phyloP scores from a whole-genome alignment of 371 early-diverging fungal genomes.

The Rhizopus arrhizus region DNA sequence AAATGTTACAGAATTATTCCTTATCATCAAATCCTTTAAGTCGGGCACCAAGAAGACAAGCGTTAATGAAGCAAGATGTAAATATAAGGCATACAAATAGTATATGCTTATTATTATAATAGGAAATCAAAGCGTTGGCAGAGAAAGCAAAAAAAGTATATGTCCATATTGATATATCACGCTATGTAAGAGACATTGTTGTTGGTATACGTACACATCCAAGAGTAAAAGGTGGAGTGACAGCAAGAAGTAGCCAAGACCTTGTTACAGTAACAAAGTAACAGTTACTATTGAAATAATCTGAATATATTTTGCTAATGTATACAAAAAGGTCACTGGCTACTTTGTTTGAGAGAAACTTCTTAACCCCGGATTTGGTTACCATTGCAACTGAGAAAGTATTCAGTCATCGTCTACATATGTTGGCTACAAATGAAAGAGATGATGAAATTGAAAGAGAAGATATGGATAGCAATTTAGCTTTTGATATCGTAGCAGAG shows the following conservation, averaged over 20 bases:
- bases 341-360: constrained; percentile 56
- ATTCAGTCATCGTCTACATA: constrained; percentile 49
- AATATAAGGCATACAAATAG: background rate
- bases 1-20: constrained; percentile 26
- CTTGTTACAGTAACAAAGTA: constrained; percentile 60
- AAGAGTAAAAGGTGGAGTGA: constrained; percentile 59
- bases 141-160: constrained; percentile 52
- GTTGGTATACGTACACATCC: constrained; percentile 66
- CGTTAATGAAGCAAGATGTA: constrained; percentile 38
- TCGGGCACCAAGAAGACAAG: constrained; percentile 22
- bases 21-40: background rate
- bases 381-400: constrained; percentile 63
- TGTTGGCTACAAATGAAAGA: constrained; percentile 16
- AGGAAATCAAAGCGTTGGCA: constrained; percentile 59
- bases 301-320: background rate
- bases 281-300: background rate
- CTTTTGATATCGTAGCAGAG: constrained; percentile 37
- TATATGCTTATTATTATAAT: background rate
- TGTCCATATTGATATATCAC: constrained; percentile 59
- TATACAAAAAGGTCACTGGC: constrained; percentile 48
- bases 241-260: constrained; percentile 63
- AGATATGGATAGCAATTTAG: constrained; percentile 25
- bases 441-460: constrained; percentile 35
- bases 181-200: constrained; percentile 66
- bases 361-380: constrained; percentile 62